Conservation (phyloP, 2,329 filamentous ascomycete species). For the Fusarium camptoceras region DNA sequence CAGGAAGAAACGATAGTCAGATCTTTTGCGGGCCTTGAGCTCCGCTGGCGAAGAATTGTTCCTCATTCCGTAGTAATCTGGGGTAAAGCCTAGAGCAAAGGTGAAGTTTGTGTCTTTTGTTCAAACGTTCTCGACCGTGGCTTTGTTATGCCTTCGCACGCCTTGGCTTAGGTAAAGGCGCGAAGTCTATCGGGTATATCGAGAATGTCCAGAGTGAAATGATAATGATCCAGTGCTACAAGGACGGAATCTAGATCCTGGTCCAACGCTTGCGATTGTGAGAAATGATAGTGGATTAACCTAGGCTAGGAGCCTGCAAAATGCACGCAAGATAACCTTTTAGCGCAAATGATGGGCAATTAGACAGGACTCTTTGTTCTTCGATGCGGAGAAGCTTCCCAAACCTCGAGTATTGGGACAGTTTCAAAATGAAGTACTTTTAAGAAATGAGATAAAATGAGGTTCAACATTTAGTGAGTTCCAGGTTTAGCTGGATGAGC, state of each 20-base stretch:
- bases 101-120: background rate
- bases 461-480: constrained; percentile 20
- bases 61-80: constrained; percentile 26
- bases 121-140: constrained; percentile 14
- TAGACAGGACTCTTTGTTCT: background rate
- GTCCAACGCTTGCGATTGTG: background rate
- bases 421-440: background rate
- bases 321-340: background rate
- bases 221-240: constrained; percentile 2
- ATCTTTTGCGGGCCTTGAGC: constrained; percentile 72
- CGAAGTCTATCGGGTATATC: constrained; percentile 21
- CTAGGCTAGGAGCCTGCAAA: background rate
- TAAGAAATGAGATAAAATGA: constrained; percentile 15
- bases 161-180: constrained; percentile 27
- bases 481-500: constrained; percentile 11
- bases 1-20: constrained; percentile 81
- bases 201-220: constrained; percentile 6
- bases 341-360: background rate
- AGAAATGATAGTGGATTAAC: constrained; percentile 5
- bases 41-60: constrained; percentile 36
- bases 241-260: constrained; percentile 24
- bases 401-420: background rate
- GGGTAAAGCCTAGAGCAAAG: background rate
- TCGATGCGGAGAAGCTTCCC: background rate
- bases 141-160: constrained; percentile 4